Conservation (phyloP, 2,329 filamentous ascomycete genomes). For the Macrophomina phaseolina region DNA sequence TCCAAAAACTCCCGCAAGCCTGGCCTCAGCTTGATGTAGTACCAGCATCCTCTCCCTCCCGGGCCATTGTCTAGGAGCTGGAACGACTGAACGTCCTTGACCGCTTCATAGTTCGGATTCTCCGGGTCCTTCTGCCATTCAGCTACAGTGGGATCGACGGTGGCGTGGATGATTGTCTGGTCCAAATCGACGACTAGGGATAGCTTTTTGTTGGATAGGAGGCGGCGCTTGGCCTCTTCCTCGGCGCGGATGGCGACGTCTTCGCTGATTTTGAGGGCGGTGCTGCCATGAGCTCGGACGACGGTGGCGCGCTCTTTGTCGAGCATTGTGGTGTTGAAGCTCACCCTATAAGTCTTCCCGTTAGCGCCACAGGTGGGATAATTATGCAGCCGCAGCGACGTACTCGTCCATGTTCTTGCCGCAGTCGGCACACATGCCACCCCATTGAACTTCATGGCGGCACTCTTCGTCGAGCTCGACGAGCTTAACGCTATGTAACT, state of each 20-base stretch:
- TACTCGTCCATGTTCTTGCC: slow-evolving; percentile 94
- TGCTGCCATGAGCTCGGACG: slow-evolving; percentile 93
- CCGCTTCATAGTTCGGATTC: slow-evolving; percentile 89
- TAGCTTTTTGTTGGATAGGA: slow-evolving; percentile 81
- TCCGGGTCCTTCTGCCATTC: slow-evolving; percentile 91
- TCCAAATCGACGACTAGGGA: slow-evolving; percentile 96
- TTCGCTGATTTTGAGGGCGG: slow-evolving; percentile 81
- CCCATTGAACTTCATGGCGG: slow-evolving; percentile 87
- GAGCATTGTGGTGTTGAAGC: slow-evolving; percentile 79
- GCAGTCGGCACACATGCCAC: slow-evolving; percentile 87
- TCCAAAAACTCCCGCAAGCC: slow-evolving; percentile 82
- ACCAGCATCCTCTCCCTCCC: slow-evolving; percentile 80
- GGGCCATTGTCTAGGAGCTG: slow-evolving; percentile 80
- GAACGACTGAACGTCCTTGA: slow-evolving; percentile 87
- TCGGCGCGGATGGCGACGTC: slow-evolving; percentile 82
- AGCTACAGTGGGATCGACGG: slow-evolving; percentile 92
- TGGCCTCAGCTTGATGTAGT: slow-evolving; percentile 97
- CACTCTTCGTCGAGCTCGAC: slow-evolving; percentile 90
- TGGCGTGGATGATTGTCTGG: slow-evolving; percentile 98
- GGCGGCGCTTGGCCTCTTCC: slow-evolving; percentile 81
- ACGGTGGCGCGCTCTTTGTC: slow-evolving; percentile 89
- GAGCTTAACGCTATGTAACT: slow-evolving; percentile 55
- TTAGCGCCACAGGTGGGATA: slow-evolving; percentile 8
- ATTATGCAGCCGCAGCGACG: slow-evolving; percentile 33
- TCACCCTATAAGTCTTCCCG: slow-evolving; percentile 54